A percentile compares a stretch with the other conserved stretches of the same genome.
Evolutionary conservation across 768 basidiomycete genomes (phyloP).

Genomic region (Collybia sordida): DNA sequence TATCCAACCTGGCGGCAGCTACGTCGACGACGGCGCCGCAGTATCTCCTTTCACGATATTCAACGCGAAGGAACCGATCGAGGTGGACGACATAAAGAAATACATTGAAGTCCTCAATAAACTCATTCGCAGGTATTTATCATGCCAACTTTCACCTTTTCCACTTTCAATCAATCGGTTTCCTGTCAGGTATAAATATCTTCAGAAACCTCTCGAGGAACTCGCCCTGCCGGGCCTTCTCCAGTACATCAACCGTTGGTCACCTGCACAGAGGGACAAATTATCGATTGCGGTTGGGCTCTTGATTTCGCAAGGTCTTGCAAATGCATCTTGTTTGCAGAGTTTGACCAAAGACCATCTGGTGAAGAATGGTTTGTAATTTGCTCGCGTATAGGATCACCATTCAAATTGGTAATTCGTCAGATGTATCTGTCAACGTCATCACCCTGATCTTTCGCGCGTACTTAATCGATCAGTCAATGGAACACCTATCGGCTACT

Average conservation of each 20-base stretch:
- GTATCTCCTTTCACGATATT: conserved; percentile 87
- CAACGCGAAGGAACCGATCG: conserved; percentile 74
- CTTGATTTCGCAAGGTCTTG: conserved; percentile 81
- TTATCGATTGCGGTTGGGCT: conserved; percentile 80
- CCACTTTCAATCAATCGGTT: conserved; percentile 5
- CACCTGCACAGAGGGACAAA: conserved; percentile 74
- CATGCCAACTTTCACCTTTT: conserved; percentile 1
- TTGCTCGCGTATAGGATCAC: background rate
- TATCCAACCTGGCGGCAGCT: conserved; percentile 92
- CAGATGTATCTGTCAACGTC: conserved; percentile 78
- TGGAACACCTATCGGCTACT: conserved; percentile 85
- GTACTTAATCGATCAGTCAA: conserved; percentile 78
- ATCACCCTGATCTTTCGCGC: conserved; percentile 79
- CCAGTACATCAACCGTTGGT: conserved; percentile 90
- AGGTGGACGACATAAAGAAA: conserved; percentile 86
- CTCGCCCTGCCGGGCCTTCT: conserved; percentile 78
- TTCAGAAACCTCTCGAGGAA: conserved; percentile 94
- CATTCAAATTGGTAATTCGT: conserved; percentile 3
- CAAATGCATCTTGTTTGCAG: conserved; percentile 73
- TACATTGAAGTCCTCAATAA: conserved; percentile 95
- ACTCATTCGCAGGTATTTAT: conserved; percentile 82
- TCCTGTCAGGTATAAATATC: conserved; percentile 88
- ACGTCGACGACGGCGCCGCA: conserved; percentile 84
- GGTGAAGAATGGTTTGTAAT: conserved; percentile 82
- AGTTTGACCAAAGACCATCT: conserved; percentile 92